Evolutionary conservation across 2,329 filamentous ascomycete species (phyloP).

Genomic region (Cryoendolithus antarcticus): DNA sequence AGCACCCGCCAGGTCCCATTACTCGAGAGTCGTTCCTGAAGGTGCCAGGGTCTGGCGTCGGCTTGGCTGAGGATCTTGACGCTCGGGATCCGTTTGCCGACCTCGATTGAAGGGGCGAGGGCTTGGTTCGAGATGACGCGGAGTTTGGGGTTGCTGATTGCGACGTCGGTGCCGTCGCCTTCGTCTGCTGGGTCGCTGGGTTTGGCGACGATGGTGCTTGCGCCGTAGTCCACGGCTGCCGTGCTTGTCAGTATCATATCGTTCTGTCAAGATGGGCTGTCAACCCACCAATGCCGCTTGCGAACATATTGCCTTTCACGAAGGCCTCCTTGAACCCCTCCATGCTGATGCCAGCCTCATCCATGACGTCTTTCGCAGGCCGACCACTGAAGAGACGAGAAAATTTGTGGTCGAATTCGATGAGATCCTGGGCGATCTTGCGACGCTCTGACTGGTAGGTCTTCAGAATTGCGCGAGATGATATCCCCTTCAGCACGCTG

Average conservation of each 20-base stretch:
- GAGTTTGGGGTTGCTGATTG: conserved; percentile 7
- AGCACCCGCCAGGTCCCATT: conserved; percentile 48
- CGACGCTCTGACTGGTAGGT: conserved; percentile 42
- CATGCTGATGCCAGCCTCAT: conserved; percentile 50
- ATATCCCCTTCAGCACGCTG: conserved; percentile 6
- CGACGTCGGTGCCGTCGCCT: conserved; percentile 37
- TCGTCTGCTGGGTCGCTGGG: conserved; percentile 30
- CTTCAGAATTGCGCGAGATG: conserved; percentile 30
- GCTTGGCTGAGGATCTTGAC: conserved; percentile 49
- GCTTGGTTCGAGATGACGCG: background rate
- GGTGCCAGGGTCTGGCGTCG: conserved; percentile 44
- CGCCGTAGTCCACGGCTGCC: conserved; percentile 43
- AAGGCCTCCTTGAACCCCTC: conserved; percentile 51
- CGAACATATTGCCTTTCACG: conserved; percentile 47
- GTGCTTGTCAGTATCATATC: background rate
- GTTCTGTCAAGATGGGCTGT: background rate
- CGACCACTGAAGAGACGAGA: conserved; percentile 44
- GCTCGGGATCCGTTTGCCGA: conserved; percentile 47
- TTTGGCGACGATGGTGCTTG: conserved; percentile 46
- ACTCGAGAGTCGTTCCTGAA: conserved; percentile 44
- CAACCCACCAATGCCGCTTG: conserved; percentile 35
- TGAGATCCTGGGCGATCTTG: conserved; percentile 50
- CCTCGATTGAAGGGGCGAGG: conserved; percentile 26
- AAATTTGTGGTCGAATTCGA: conserved; percentile 47
- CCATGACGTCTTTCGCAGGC: conserved; percentile 48